Percentiles rank a stretch among this genome's conserved stretches.
phyloP scores from a whole-genome alignment of 805 yeast species.

The Metschnikowia colocasiae region DNA sequence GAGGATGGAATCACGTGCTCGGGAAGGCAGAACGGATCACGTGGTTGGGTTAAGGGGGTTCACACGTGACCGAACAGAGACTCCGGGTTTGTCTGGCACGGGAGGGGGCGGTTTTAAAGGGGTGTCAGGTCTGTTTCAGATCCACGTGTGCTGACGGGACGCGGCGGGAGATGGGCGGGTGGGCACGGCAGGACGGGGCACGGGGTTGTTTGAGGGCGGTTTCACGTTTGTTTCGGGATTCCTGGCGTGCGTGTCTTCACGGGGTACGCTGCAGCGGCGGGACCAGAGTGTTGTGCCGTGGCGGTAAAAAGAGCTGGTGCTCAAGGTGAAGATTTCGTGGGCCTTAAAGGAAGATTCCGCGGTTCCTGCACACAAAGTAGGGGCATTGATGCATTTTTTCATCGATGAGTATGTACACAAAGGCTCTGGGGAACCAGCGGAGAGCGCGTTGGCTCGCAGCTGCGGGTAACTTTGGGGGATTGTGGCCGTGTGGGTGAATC shows the following conservation, averaged over 20 bases:
- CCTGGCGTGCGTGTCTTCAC: neutral
- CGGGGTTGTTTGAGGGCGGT: neutral
- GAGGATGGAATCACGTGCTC: no score
- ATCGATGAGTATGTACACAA: no score
- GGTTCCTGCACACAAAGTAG: slow-evolving; percentile 1
- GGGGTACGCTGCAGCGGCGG: slow-evolving; percentile 1
- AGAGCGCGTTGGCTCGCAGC: neutral
- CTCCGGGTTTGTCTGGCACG: no score
- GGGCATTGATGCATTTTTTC: neutral
- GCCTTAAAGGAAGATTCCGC: neutral
- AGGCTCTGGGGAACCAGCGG: neutral
- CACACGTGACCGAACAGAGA: no score
- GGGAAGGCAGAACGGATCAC: neutral
- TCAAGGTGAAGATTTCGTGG: slow-evolving; percentile 4
- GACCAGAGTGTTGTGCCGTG: neutral
- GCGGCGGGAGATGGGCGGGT: neutral
- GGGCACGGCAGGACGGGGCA: neutral
- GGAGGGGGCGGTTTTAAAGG: neutral
- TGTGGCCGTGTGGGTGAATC: no score
- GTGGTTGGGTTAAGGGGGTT: no score
- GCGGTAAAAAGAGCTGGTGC: slow-evolving; percentile 4
- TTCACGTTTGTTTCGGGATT: neutral
- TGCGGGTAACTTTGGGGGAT: neutral
- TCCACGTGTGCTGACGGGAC: neutral
- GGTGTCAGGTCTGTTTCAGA: slow-evolving; percentile 1